Percentiles rank a stretch among this genome's conserved stretches.
These are phyloP conservation scores for Azolla pinnata DNA, from an alignment of 75 land plant species.

Conservation along the genomic window DNA sequence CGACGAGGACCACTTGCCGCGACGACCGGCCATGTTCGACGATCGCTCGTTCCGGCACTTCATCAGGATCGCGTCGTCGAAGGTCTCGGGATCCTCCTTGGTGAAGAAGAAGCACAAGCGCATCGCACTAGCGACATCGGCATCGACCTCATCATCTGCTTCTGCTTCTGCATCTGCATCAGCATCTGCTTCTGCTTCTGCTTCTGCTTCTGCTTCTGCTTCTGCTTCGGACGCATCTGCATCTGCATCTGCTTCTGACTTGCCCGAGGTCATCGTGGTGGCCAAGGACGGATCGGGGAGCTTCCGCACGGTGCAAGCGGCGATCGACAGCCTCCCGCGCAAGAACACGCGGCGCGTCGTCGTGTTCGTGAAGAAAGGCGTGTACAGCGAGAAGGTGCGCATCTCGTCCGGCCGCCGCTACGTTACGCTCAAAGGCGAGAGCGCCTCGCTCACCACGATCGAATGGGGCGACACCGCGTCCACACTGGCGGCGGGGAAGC, in stretches of 20 bases:
- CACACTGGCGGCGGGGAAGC: conserved; percentile 7
- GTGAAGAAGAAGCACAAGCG: neutral
- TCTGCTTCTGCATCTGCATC: neutral
- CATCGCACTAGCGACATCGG: neutral
- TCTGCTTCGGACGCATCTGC: neutral
- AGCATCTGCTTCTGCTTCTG: too few relatives aligned
- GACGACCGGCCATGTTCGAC: neutral
- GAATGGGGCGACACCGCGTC: conserved; percentile 50
- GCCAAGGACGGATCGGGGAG: conserved; percentile 43
- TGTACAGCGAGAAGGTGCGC: conserved; percentile 50
- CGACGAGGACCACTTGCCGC: neutral
- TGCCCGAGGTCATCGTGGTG: conserved; percentile 27
- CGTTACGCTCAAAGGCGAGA: conserved; percentile 39
- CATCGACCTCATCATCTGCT: neutral
- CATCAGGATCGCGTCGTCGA: too few relatives aligned
- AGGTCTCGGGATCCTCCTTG: neutral
- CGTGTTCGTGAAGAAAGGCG: conserved; percentile 48
- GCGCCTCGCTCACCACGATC: conserved; percentile 27
- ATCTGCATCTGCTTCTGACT: too few relatives aligned
- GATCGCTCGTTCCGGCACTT: neutral
- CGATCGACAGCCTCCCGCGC: conserved; percentile 28
- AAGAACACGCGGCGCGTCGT: conserved; percentile 25
- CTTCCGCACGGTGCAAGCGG: conserved; percentile 29
- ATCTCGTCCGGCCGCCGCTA: conserved; percentile 39
- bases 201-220: neutral